Conservation (phyloP, 2,329 filamentous ascomycete genomes). For the Cordyceps farinosa region DNA sequence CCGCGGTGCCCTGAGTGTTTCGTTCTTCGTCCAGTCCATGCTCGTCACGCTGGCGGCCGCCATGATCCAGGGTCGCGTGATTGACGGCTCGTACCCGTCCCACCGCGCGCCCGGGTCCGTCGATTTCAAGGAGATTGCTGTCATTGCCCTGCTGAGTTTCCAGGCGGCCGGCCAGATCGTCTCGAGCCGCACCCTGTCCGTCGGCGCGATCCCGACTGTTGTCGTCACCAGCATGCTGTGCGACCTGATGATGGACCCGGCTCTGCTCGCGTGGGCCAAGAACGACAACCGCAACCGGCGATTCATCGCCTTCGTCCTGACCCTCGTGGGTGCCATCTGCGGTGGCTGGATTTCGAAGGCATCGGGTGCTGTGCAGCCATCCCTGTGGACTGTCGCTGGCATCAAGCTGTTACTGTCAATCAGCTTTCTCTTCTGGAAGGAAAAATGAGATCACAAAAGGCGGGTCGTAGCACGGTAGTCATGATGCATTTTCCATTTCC, state of each 20-base stretch:
- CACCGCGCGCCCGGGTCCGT: constrained; percentile 15
- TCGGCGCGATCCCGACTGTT: constrained; percentile 52
- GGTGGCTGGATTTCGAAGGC: constrained; percentile 48
- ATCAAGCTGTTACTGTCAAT: constrained; percentile 41
- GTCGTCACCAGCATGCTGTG: constrained; percentile 54
- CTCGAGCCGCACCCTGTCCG: constrained; percentile 45
- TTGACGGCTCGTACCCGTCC: constrained; percentile 19
- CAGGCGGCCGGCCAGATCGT: constrained; percentile 54
- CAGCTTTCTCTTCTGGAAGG: constrained; percentile 34
- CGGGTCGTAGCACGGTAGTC: not conserved
- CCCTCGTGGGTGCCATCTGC: constrained; percentile 45
- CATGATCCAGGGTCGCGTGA: constrained; percentile 43
- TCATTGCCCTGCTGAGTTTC: constrained; percentile 48
- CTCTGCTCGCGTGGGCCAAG: constrained; percentile 39
- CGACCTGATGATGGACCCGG: constrained; percentile 49
- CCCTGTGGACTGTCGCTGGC: constrained; percentile 43
- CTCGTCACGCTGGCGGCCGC: constrained; percentile 51
- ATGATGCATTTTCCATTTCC: constrained; percentile 1
- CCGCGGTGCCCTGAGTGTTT: constrained; percentile 41
- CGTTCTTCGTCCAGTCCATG: constrained; percentile 50
- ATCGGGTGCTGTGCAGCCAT: constrained; percentile 36
- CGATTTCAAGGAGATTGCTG: constrained; percentile 35
- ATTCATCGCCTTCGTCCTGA: constrained; percentile 40
- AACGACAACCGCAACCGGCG: constrained; percentile 51
- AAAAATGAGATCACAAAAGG: not conserved